These are phyloP conservation scores for Blastobotrys chiropterorum DNA, from an alignment of 805 yeast genomes.

Conservation along the genomic window DNA sequence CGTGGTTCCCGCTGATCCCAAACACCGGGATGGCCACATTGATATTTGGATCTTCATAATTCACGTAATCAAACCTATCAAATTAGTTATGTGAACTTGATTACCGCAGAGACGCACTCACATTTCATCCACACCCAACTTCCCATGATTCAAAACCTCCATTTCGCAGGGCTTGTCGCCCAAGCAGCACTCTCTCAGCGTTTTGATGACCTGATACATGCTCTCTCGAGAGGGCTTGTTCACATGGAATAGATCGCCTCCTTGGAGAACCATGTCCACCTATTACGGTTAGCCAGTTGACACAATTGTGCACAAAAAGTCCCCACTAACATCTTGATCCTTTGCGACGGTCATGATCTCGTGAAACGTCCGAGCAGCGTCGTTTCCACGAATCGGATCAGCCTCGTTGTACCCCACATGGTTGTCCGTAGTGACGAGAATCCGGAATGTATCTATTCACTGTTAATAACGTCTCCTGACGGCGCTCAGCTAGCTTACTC, in stretches of 20 bases:
- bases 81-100: background rate
- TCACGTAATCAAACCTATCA: conserved; percentile 48
- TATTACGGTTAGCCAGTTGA: conserved; percentile 3
- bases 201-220: conserved; percentile 70
- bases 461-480: conserved; percentile 14
- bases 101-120: conserved; percentile 5
- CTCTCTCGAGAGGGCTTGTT: conserved; percentile 87
- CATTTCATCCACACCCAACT: conserved; percentile 48
- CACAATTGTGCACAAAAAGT: conserved; percentile 31
- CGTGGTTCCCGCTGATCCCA: conserved; percentile 94
- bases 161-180: conserved; percentile 85
- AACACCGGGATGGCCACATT: conserved; percentile 87
- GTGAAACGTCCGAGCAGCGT: conserved; percentile 79
- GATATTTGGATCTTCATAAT: conserved; percentile 85
- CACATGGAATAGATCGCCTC: conserved; percentile 89
- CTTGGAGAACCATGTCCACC: conserved; percentile 81
- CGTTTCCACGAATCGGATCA: conserved; percentile 87
- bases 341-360: conserved; percentile 73
- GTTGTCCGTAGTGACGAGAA: conserved; percentile 87
- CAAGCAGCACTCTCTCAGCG: conserved; percentile 65
- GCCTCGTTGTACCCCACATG: conserved; percentile 91
- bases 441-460: conserved; percentile 63
- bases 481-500: background rate
- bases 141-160: conserved; percentile 76
- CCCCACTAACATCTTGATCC: conserved; percentile 37